Base-by-base conservation (phyloP, 2,329 filamentous ascomycete species). In the Elsinoe perseae region DNA sequence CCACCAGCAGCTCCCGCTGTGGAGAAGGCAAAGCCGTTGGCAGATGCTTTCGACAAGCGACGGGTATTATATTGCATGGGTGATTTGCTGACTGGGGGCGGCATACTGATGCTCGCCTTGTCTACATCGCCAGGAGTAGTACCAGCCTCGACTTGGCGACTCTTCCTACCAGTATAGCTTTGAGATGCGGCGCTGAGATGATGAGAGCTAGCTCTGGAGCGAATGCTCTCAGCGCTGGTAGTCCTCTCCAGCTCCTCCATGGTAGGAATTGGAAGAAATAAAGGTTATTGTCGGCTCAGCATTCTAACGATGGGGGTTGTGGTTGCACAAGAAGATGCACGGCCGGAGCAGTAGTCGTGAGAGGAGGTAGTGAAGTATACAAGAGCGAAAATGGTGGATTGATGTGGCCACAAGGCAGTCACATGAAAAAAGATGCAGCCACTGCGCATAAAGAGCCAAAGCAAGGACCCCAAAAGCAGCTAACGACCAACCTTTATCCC, bases 31-130 rank as follows among this genome's bases (percentile, higher is more conserved):
- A 65, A 25, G 58, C 63, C 77, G 76, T 60, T 74, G 69, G 66
- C 74, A 63, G 66, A 77, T 67, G 65, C 70, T 68, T 64, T 73
- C 66, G 61, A 74, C 60, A 62, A 70, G 28, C 70, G 63, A 44
- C 70, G 69, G 40, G 72, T 69, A 52, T 72, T 68, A 59, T 72
- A 70, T 59, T 75, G 71, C 56, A 70, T 56, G 16, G 61, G 48
- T 58, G 64, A 60, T 56, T 58, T 58, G 59, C 61, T 64, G 14
- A 72, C 66, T 27, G 78, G 76, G 57, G 81, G 77, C 36, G 83
- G 81, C 79, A 86, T 84, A 61, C 80, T 85, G 59, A 85, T 75
- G 68, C 77, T 84, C 57, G 82, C 76, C 65, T 78, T 77, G 57
- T 82, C 81, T 60, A 79, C 76, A 67, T 80, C 76, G 60, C 75